Evolutionary conservation across 345 rosid species (phyloP), one percentile per base, ranked within the genome.

Genomic region (Mangifera indica): DNA sequence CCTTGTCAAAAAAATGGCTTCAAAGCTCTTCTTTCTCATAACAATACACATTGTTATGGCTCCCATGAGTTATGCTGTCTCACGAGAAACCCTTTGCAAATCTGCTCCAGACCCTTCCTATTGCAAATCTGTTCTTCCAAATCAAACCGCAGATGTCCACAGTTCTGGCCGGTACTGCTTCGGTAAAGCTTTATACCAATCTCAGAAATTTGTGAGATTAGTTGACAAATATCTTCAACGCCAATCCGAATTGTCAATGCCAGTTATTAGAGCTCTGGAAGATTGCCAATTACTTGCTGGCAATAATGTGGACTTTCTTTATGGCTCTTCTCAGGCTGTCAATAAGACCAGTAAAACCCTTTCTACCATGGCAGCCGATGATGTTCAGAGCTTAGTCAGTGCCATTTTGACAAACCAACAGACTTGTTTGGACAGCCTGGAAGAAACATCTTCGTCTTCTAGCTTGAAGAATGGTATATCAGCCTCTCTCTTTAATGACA

Each of bases 371-470:
- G 70, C 77, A 76, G 92, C 95, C 4, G 97, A 94, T 0, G 92
- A 92, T 13, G 76, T 90, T 0, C 95, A 90, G 59, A 89, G 96
- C 15, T 74, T 85, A 14, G 84, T 94, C 1, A 87, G 95, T 18
- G 97, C 98, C 22, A 82, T 87, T 60, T 63, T 94, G 63, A 94
- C 98, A 1, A 92, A 92, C 76, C 89, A 80, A 37, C 89, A 90
- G 67, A 90, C 98, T 0, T 94, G 98, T 63, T 66, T 81, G 1
- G 98, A 90, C 3, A 90, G 98, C 3, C 18, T 92, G 4, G 79
- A 79, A 62, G 67, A 74, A 7, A 78, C 88, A 0, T 80, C 92
- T 37, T 82, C 93, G 0, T 80, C 87, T 3, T 83, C 86, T 93
- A 81, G 85, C 24, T 70, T 85, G 8, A 78, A 66, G 71, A 82